A percentile compares a stretch with the other conserved stretches of the same genome.
Conservation (phyloP, 1,284 basidiomycete species). For the Ceratobasidium sp. region DNA sequence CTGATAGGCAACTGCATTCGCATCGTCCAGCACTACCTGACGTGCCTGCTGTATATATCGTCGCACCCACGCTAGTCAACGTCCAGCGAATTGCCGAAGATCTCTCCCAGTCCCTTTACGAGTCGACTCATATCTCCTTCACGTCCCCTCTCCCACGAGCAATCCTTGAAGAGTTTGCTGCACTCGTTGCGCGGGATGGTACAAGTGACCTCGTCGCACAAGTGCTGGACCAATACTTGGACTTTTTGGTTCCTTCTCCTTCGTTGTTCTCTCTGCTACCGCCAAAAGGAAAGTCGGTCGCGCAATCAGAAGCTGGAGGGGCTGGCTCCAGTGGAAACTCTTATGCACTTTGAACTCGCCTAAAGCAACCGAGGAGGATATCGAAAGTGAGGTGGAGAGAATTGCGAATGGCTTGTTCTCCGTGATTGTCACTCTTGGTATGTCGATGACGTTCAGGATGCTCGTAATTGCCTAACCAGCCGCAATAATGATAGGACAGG, state of each 20-base stretch:
- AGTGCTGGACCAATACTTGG: conserved; percentile 95
- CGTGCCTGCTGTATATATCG: conserved; percentile 97
- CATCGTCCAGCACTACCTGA: conserved; percentile 89
- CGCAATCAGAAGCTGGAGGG: conserved; percentile 47
- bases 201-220: conserved; percentile 85
- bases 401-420: conserved; percentile 92
- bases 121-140: conserved; percentile 94
- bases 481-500: conserved; percentile 73
- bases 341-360: conserved; percentile 95
- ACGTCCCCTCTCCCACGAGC: conserved; percentile 88
- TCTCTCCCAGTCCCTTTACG: conserved; percentile 68
- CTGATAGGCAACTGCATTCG: conserved; percentile 84
- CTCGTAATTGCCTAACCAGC: neutral
- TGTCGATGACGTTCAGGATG: too few relatives aligned
- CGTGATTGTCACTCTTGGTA: conserved; percentile 90
- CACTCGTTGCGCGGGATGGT: conserved; percentile 82
- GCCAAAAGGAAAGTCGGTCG: conserved; percentile 44
- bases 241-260: conserved; percentile 93
- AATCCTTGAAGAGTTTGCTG: conserved; percentile 92
- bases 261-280: conserved; percentile 93
- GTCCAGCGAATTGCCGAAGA: conserved; percentile 89
- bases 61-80: conserved; percentile 88
- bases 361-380: conserved; percentile 84
- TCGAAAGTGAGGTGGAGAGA: conserved; percentile 93
- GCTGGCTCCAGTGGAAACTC: conserved; percentile 48